These are phyloP conservation scores for Trichoderma citrinoviride DNA, from an alignment of 2,329 filamentous ascomycete species.

Conservation along the genomic window DNA sequence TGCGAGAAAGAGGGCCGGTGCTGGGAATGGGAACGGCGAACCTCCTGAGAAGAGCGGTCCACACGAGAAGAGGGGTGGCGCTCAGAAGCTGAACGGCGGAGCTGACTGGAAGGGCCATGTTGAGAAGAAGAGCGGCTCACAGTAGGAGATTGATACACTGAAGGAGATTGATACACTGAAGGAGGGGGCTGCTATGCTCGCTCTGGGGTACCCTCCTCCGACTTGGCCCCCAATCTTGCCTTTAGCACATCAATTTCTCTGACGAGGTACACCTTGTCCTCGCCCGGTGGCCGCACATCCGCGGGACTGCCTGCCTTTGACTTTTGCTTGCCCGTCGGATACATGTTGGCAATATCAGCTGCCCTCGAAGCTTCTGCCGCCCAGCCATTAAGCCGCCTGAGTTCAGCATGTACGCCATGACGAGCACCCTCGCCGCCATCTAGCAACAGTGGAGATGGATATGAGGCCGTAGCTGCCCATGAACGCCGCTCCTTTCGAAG, in stretches of 20 bases:
- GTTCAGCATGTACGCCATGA: too few species aligned
- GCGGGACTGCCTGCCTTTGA: background rate
- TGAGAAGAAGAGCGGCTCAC: background rate
- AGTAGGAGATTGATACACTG: background rate
- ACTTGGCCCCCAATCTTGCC: background rate
- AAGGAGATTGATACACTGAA: background rate
- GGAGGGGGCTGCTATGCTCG: background rate
- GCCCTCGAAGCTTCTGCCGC: constrained; percentile 2
- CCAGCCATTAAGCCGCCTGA: background rate
- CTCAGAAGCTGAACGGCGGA: too few species aligned
- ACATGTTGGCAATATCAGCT: background rate
- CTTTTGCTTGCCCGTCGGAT: background rate
- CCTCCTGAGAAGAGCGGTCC: too few species aligned
- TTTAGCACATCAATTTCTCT: background rate
- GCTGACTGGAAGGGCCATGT: too few species aligned
- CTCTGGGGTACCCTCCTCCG: background rate
- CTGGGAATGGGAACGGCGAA: too few species aligned
- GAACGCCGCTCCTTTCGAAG: too few species aligned
- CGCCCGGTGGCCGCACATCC: background rate
- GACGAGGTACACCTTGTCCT: background rate
- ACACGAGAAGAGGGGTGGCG: too few species aligned
- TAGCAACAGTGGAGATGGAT: background rate
- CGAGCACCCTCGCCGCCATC: too few species aligned
- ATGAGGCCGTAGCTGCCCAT: too few species aligned
- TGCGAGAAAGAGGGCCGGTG: too few species aligned